Percentiles rank a stretch among this genome's conserved stretches.
These are phyloP conservation scores for Eimeria brunetti DNA, from an alignment of 169 alveolate genomes.

Conservation along the genomic window DNA sequence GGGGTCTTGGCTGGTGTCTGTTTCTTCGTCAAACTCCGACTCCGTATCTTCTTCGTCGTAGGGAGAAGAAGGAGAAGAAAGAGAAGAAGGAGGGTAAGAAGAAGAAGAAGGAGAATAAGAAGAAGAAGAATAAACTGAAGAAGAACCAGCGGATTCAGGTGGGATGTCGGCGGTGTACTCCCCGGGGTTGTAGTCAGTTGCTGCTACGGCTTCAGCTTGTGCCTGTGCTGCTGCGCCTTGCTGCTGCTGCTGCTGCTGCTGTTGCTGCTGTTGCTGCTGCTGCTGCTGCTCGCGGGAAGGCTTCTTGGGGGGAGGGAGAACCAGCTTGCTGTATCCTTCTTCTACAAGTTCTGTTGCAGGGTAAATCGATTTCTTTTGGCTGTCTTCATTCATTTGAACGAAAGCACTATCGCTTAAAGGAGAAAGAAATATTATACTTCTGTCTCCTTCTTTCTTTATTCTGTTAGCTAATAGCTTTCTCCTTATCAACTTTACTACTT, in stretches of 20 bases:
- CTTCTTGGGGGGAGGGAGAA: not conserved
- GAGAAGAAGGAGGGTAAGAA: no score
- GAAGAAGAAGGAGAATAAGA: no score
- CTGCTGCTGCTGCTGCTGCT: not conserved
- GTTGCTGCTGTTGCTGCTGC: not conserved
- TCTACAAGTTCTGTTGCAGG: not conserved
- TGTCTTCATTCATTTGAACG: not conserved
- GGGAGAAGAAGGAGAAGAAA: no score
- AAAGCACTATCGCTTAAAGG: no score
- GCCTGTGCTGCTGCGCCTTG: not conserved
- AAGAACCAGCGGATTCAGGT: conserved; percentile 44
- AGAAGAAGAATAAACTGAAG: no score
- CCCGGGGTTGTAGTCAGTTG: conserved; percentile 9
- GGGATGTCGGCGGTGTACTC: conserved; percentile 24
- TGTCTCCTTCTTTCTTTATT: no score
- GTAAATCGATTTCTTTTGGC: conserved; percentile 15
- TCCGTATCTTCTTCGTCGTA: not conserved
- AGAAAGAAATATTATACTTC: no score
- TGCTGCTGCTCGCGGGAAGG: not conserved
- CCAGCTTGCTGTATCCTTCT: conserved; percentile 32
- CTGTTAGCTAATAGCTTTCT: no score
- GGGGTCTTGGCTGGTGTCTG: not conserved
- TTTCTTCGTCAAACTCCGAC: not conserved
- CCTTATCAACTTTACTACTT: no score
- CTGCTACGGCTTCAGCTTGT: not conserved